Evolutionary conservation across 352 stramenopile genomes (phyloP), one percentile per base, ranked within the genome.

Genomic region (Thalassiosira exigua): DNA sequence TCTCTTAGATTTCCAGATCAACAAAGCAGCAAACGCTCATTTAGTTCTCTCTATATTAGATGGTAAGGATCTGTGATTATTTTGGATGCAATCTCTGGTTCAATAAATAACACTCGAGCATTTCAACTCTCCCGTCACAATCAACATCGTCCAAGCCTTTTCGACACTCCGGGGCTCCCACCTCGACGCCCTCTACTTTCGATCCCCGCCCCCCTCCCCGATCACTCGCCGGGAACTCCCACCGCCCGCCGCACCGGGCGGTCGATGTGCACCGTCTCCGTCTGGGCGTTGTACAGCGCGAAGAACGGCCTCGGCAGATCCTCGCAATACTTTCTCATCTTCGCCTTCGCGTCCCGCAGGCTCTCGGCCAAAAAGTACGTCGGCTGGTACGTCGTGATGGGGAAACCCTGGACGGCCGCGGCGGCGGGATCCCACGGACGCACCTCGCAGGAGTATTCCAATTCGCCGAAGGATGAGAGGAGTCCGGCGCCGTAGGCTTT

Each of bases 331-430:
- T 94, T 92, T 57, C 96, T 93, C 95, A 98, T 98, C 65, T 95
- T 95, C 14, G 95, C 80, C 73, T 98, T 97, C 12, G 95, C 96
- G 84, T 98, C 95, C 32, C 92, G 87, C 69, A 98, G 89, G 60
- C 91, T 98, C 32, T 98, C 95, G n/a, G 97, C 95, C 19, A 98
- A 90, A 81, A 98, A 99, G 87, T 98, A 99, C 14, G 97, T 85
- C 12, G 96, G 96, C 84, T 98, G 97, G 86, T 98, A 99, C 0
- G 93, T 98, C 4, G 97, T 99, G 77, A 99, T 98, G 2, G 97
- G 96, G 81, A 98, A 99, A 42, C 97, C 94, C 69, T 98, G 95
- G 71, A 93, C 92, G 57, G 94, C 96, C 17, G 96, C 97, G 39
- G 95, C 89, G 39, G 94, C 95, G 22, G 96, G 97, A 81, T 98